Base-by-base conservation (phyloP, 140 eudicot genomes). In the Ambrosia hybrid region DNA sequence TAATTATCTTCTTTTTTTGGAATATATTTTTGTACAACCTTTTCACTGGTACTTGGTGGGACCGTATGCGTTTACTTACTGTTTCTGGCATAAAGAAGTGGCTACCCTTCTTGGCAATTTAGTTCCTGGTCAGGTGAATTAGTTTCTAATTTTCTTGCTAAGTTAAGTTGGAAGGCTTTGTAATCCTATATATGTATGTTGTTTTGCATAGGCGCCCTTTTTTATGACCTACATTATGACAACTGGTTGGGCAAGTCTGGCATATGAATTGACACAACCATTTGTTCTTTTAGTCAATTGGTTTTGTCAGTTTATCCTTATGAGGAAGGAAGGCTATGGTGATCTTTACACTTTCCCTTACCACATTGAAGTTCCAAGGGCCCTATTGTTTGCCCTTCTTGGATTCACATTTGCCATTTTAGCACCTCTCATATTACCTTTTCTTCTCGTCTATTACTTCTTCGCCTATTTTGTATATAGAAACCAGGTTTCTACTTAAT, bases 201-300 rank as follows among this genome's bases (percentile, higher is more conserved):
- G 45, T 39, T 57, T 81, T 82, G 79, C 92, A 95, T 21, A 21
- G 99, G 96, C 95, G 3, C 82, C 87, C 65, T 88, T 88, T 82
- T 95, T 95, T 73, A 91, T 88, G 92, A 81, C 95, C 8, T 95
- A 95, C 56, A 85, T 91, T 15, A 73, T 95, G 85, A 95, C 99
- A 57, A 84, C 96, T 21, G 99, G 99, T 39, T 95, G 99, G 99
- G 85, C 99, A 5, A 91, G 97, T 83, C 70, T 95, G 79, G 91
- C 99, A 34, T 76, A 57, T 57, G 99, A 95, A 65, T 76, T 95
- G 73, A 80, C 85, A 83, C 99, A 91, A 81, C 95, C 96, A 52
- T 85, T 69, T 80, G 87, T 86, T 67, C 90, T 95, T 57, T 38
- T 91, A 33, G 78, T 85, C 77, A 88, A 91, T 76, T 85, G 83